Conservation (phyloP, 306 rosid genomes). For the Quercus engelmannii region DNA sequence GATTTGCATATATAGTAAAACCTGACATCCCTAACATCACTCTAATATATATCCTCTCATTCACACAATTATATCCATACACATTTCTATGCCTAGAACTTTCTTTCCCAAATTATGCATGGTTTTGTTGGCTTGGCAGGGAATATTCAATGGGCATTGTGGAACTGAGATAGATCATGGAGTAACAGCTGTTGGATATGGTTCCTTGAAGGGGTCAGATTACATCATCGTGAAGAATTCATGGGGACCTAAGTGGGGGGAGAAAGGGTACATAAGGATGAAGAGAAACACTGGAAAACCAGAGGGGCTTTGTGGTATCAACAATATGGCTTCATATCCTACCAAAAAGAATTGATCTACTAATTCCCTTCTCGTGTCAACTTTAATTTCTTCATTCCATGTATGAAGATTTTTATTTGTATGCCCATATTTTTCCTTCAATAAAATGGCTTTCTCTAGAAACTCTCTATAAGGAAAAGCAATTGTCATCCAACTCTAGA, state of each 20-base stretch:
- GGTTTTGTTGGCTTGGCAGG: conserved; percentile 31
- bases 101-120: not conserved
- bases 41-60: too few species aligned
- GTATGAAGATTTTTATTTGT: not conserved
- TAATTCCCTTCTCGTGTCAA: not conserved
- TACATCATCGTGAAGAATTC: conserved; percentile 87
- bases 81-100: not conserved
- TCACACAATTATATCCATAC: not conserved
- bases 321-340: conserved; percentile 92
- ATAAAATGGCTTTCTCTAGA: conserved; percentile 13
- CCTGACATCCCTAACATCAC: too few species aligned
- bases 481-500: not conserved
- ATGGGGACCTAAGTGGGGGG: conserved; percentile 96
- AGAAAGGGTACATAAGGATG: conserved; percentile 84
- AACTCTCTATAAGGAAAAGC: not conserved
- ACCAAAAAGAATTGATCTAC: conserved; percentile 52
- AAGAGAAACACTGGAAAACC: conserved; percentile 69
- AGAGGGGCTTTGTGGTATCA: conserved; percentile 78
- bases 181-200: conserved; percentile 89
- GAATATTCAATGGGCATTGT: conserved; percentile 77
- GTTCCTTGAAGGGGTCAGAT: conserved; percentile 61
- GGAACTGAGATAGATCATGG: conserved; percentile 88
- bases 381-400: not conserved
- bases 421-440: not conserved
- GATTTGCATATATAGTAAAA: too few species aligned